These are phyloP conservation scores for Plectosphaerella cucumerina DNA, from an alignment of 2,329 filamentous ascomycete genomes.

Conservation along the genomic window DNA sequence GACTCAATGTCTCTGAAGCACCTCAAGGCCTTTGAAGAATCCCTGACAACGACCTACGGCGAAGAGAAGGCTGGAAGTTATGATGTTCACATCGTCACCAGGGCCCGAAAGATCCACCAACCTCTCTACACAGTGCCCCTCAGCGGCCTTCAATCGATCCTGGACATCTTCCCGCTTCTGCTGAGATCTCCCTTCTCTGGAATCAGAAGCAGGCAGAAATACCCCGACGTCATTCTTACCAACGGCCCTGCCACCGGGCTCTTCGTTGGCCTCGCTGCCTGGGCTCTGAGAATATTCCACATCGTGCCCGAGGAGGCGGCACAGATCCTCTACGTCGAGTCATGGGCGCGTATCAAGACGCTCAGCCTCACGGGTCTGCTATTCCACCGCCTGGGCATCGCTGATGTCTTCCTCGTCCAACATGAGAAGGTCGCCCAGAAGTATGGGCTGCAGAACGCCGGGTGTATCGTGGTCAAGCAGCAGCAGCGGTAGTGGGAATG, in stretches of 20 bases:
- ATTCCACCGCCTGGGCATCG: constrained; percentile 58
- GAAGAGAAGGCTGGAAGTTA: constrained; percentile 41
- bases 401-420: constrained; percentile 80
- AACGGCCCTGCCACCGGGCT: constrained; percentile 90
- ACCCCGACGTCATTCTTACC: constrained; percentile 73
- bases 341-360: constrained; percentile 79
- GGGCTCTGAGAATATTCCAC: constrained; percentile 41
- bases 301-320: constrained; percentile 50
- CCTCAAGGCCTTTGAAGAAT: constrained; percentile 53
- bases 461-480: constrained; percentile 28
- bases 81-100: constrained; percentile 63
- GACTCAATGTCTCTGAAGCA: constrained; percentile 68
- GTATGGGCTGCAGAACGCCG: constrained; percentile 32
- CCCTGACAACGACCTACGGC: constrained; percentile 20
- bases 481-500: not conserved
- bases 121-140: constrained; percentile 68
- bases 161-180: constrained; percentile 57
- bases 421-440: constrained; percentile 60
- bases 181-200: constrained; percentile 23
- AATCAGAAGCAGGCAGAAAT: constrained; percentile 24
- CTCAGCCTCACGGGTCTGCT: constrained; percentile 83
- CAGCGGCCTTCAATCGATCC: constrained; percentile 62
- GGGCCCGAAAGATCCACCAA: constrained; percentile 81
- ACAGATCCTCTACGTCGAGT: constrained; percentile 83
- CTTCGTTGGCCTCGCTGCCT: constrained; percentile 56